A percentile compares a stretch with the other conserved stretches of the same genome.
Evolutionary conservation across 2,329 filamentous ascomycete species (phyloP).

Genomic region (Penicillium janthinellum): DNA sequence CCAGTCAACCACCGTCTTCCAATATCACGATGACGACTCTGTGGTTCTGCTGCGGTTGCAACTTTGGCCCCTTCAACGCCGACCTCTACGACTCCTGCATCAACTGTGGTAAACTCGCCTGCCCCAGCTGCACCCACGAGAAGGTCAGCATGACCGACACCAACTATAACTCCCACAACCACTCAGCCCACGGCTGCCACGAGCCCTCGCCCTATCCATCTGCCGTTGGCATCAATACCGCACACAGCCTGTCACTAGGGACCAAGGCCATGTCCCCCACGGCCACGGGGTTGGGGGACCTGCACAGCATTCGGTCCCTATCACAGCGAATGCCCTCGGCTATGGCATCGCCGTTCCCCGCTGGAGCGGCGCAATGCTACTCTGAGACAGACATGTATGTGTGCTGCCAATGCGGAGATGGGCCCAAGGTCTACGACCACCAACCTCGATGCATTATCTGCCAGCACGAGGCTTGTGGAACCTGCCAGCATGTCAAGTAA

Average conservation of each 20-base stretch:
- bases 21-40: slow-evolving; percentile 21
- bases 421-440: slow-evolving; percentile 40
- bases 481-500: slow-evolving; percentile 36
- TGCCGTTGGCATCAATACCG: slow-evolving; percentile 7
- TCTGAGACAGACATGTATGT: slow-evolving; percentile 34
- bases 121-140: slow-evolving; percentile 22
- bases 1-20: not conserved
- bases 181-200: slow-evolving; percentile 2
- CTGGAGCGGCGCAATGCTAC: slow-evolving; percentile 5
- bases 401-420: slow-evolving; percentile 44
- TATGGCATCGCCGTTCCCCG: not conserved
- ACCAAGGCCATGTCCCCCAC: slow-evolving; percentile 12
- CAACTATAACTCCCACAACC: slow-evolving; percentile 13
- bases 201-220: slow-evolving; percentile 23
- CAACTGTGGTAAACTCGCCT: slow-evolving; percentile 28
- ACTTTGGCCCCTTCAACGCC: slow-evolving; percentile 35
- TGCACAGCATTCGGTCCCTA: slow-evolving; percentile 19
- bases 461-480: slow-evolving; percentile 33
- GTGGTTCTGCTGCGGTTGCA: slow-evolving; percentile 41
- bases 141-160: slow-evolving; percentile 9
- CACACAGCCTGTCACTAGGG: slow-evolving; percentile 4
- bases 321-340: not conserved
- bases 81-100: slow-evolving; percentile 30
- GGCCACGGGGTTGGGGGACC: slow-evolving; percentile 12
- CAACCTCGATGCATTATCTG: slow-evolving; percentile 39